Evolutionary conservation across 2,329 filamentous ascomycete genomes (phyloP).

Genomic region (Paecilomyces niveus): DNA sequence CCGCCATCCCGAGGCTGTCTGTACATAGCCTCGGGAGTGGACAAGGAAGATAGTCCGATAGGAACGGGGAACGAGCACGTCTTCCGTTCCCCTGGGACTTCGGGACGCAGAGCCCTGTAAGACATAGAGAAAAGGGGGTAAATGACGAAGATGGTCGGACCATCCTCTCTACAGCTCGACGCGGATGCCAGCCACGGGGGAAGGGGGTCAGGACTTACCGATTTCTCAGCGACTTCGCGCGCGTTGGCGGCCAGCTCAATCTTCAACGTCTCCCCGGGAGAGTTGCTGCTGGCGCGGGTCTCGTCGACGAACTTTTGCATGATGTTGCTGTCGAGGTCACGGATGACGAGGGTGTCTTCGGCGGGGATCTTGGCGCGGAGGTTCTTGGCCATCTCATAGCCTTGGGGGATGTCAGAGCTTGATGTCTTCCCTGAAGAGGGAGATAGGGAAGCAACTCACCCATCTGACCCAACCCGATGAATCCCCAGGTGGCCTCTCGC

Average conservation of each 20-base stretch:
- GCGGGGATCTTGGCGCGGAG: conserved; percentile 58
- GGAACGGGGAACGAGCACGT: too few relatives aligned
- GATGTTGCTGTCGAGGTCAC: conserved; percentile 57
- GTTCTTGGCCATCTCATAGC: conserved; percentile 67
- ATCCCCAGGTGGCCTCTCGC: conserved; percentile 48
- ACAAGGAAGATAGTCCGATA: neutral
- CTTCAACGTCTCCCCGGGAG: conserved; percentile 31
- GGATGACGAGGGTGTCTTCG: conserved; percentile 56
- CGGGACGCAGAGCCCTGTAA: neutral
- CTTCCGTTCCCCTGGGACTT: too few relatives aligned
- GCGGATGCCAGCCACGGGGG: neutral
- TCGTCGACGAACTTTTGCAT: conserved; percentile 53
- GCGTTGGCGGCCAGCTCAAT: conserved; percentile 52
- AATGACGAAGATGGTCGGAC: neutral
- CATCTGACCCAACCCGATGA: conserved; percentile 56
- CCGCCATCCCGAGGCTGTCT: neutral
- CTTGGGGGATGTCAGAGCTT: conserved; percentile 32
- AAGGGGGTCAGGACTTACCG: conserved; percentile 48
- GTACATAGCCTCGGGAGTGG: neutral
- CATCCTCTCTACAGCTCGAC: neutral
- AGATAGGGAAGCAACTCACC: too few relatives aligned
- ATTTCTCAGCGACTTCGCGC: conserved; percentile 58
- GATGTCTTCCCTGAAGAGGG: too few relatives aligned
- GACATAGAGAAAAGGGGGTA: neutral
- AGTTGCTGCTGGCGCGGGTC: conserved; percentile 21